Conservation (phyloP, 2,329 filamentous ascomycete species). For the Trichoderma brevicompactum region DNA sequence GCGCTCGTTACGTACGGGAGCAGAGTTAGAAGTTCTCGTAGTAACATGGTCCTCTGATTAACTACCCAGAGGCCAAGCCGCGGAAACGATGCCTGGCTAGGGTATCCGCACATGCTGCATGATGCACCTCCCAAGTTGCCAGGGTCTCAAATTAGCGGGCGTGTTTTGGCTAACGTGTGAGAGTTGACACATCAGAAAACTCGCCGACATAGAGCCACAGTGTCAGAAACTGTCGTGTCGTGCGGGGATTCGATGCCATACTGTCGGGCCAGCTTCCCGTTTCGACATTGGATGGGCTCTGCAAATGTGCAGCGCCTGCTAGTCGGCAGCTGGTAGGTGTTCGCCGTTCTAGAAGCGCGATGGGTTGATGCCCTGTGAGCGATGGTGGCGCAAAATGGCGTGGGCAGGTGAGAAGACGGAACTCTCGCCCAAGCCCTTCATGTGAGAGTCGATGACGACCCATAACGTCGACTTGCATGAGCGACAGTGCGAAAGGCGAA, state of each 20-base stretch:
- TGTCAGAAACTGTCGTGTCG: constrained; percentile 19
- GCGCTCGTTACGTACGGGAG: not conserved
- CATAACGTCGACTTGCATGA: constrained; percentile 16
- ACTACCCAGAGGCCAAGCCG: constrained; percentile 20
- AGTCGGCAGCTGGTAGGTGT: not conserved
- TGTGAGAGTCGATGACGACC: not conserved
- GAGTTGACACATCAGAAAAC: constrained; percentile 30
- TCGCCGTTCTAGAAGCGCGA: constrained; percentile 23
- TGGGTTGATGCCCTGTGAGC: not conserved
- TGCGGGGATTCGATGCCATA: constrained; percentile 30
- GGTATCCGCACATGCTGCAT: constrained; percentile 22
- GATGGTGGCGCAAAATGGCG: constrained; percentile 3
- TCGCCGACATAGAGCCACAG: constrained; percentile 17
- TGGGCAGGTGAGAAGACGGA: not conserved
- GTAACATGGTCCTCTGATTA: constrained; percentile 1
- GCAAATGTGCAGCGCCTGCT: not conserved
- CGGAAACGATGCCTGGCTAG: constrained; percentile 24
- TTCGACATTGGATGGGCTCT: constrained; percentile 13
- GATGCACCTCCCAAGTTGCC: constrained; percentile 13
- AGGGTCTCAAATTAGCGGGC: constrained; percentile 25
- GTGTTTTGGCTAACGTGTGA: constrained; percentile 8
- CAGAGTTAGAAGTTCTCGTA: not conserved
- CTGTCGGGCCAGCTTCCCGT: constrained; percentile 32
- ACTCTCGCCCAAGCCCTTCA: constrained; percentile 3
- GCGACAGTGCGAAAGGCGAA: constrained; percentile 10